Evolutionary conservation across 2,329 filamentous ascomycete genomes (phyloP), one percentile per base, ranked within the genome.

Genomic region (Macroventuria anomochaeta): DNA sequence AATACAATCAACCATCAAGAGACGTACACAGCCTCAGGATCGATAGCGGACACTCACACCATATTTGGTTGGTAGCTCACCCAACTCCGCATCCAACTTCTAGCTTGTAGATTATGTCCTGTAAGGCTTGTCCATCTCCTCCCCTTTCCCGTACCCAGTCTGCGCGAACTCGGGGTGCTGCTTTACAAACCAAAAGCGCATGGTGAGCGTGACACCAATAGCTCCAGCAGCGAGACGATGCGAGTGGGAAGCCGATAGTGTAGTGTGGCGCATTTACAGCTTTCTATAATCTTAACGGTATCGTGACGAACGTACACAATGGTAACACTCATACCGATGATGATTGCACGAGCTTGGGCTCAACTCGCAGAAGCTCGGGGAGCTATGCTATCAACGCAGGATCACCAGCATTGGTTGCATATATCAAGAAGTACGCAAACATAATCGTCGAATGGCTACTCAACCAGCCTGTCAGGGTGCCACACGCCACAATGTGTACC

Each of bases 401-500:
- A 3, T 46, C 44, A 13, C 50, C 52, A 2, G 55, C 55, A 4
- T 53, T 52, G 8, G 55, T 58, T 8, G 40, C 43, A 36, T 55
- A 59, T 18, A 44, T 56, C 21, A 59, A 25, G 40, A 59, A 56
- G 44, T 56, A 59, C n/a, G 48, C 44, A 38, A 52, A 49, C 40
- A 59, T 53, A 20, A 59, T 50, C 2, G 33, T 47, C 0, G 53
- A 34, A 17, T 48, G 46, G 10, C 33, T 52, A 23, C 12, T 31
- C 0, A 53, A 53, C 48, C 56, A 56, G n/a, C 38, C 53, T 12
- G 56, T 28, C 7, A 59, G 46, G 8, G 50, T 44, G 18, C 42
- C 39, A 31, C 53, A 56, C 7, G 51, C 31, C 1, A 47, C 12
- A 5, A 55, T 44, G 41, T 51, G 46, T 15, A 50, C 32, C 17